Conservation (phyloP, 768 basidiomycete species). For the Agaricus subrufescens region DNA sequence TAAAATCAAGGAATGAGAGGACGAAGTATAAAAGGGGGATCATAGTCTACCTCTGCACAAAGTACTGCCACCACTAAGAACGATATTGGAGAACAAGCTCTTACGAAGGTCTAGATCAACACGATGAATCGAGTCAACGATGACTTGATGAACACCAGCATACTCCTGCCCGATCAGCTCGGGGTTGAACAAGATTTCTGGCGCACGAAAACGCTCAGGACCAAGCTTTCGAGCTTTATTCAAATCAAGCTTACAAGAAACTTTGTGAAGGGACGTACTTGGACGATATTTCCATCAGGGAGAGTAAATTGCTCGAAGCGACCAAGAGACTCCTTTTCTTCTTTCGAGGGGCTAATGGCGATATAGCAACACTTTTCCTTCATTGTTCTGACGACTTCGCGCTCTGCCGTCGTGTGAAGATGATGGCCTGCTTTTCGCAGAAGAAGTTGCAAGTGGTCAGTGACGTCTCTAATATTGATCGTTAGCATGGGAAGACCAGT, state of each 20-base stretch:
- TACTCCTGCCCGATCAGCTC: constrained; percentile 96
- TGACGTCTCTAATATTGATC: constrained; percentile 70
- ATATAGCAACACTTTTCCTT: constrained; percentile 99
- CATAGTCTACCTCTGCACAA: constrained; percentile 74
- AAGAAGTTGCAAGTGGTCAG: constrained; percentile 91
- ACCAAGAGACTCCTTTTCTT: constrained; percentile 84
- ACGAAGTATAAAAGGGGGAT: not conserved
- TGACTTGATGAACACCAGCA: constrained; percentile 95
- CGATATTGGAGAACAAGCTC: constrained; percentile 93
- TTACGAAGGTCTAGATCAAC: constrained; percentile 96
- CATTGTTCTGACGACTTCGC: constrained; percentile 93
- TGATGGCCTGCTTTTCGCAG: constrained; percentile 93
- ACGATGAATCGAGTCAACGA: constrained; percentile 96
- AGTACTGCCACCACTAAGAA: constrained; percentile 94
- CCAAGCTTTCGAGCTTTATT: constrained; percentile 61
- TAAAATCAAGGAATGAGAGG: constrained; percentile 16
- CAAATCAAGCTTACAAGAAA: constrained; percentile 1
- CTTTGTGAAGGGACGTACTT: constrained; percentile 44
- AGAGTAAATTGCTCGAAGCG: constrained; percentile 85
- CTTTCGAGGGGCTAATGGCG: constrained; percentile 87
- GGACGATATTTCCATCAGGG: constrained; percentile 92
- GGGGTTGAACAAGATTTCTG: constrained; percentile 97
- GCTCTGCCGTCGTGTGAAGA: constrained; percentile 94
- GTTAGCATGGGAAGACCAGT: constrained; percentile 15
- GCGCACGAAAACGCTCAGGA: constrained; percentile 91